Evolutionary conservation across 371 early-diverging fungal genomes (phyloP), one percentile per base, ranked within the genome.

Genomic region (Mortierella sp.): DNA sequence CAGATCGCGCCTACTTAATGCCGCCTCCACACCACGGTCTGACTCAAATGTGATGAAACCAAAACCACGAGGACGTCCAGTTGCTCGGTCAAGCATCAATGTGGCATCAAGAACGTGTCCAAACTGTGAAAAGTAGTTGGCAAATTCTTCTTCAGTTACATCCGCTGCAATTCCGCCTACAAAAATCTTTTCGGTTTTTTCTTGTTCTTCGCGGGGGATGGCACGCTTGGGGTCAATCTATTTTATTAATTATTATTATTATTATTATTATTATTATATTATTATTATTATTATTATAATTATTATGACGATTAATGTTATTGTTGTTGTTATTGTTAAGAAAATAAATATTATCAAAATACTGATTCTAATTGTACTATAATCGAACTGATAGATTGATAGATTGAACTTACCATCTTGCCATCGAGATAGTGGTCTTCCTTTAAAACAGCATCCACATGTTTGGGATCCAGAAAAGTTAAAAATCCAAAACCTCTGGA

Each of bases 401-500:
- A 24, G 11, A 55, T 32, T 4, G 32, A 13, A 16, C 87, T 82
- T 91, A 94, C 95, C 65, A 88, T 87, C 84, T 97, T 97, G 24
- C 95, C 96, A 76, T 97, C 96, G 24, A 96, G 72, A 45, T 87
- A 84, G 81, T 96, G 95, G n/a, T 91, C 88, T 69, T 91, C 86
- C 58, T 88, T 88, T 16, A 97, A 85, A 36, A 96, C 92, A 15
- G 86, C 89, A 70, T 94, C 94, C 58, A 96, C 90, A 16, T 87
- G 87, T 33, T 69, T 62, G 24, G 91, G 83, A 65, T 93, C 91
- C 40, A 86, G 83, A 88, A 96, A 97, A 15, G 94, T 94, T 62
- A 97, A 83, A 84, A 97, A 97, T 7, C 95, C 97, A 88, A 97
- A 97, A 1, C 97, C 95, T 58, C 97, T 89, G 19, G 97, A 96